These are phyloP conservation scores for Neoscytalidium dimidiatum DNA, from an alignment of 2,329 filamentous ascomycete genomes.

Conservation along the genomic window DNA sequence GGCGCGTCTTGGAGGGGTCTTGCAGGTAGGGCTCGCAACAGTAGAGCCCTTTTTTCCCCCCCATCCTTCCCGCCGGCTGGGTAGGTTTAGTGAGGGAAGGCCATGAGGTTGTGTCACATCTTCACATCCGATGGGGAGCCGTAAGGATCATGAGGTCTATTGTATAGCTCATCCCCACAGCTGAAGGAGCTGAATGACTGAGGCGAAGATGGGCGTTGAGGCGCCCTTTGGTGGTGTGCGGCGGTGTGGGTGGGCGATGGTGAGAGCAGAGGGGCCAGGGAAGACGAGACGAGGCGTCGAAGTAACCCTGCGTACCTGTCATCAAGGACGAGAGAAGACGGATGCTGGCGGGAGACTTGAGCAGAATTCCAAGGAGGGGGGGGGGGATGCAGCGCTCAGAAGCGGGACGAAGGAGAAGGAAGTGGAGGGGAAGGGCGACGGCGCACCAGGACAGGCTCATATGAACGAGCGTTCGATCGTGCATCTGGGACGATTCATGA, in stretches of 20 bases:
- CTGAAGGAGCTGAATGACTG: conserved; percentile 1
- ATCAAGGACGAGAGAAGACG: not conserved
- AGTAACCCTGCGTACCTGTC: not conserved
- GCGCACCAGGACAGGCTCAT: not conserved
- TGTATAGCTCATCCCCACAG: not conserved
- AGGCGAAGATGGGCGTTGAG: not conserved
- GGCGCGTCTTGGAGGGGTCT: not conserved
- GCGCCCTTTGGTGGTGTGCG: not conserved
- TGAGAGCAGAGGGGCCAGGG: not conserved
- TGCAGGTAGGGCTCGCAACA: not conserved
- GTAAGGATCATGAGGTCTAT: not conserved
- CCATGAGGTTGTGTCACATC: not conserved
- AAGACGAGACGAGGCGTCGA: not conserved
- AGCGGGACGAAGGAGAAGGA: not conserved
- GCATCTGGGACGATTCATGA: not conserved
- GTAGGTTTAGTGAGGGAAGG: not conserved
- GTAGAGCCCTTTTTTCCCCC: not conserved
- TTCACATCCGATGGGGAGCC: conserved; percentile 6
- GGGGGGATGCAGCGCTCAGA: not conserved
- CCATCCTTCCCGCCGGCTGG: not conserved
- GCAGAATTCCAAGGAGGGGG: not conserved
- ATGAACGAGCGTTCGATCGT: not conserved
- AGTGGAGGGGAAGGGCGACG: not conserved
- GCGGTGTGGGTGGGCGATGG: not conserved
- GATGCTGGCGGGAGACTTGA: not conserved